Conservation (phyloP, 2,329 filamentous ascomycete species). For the Elsinoe perseae region DNA sequence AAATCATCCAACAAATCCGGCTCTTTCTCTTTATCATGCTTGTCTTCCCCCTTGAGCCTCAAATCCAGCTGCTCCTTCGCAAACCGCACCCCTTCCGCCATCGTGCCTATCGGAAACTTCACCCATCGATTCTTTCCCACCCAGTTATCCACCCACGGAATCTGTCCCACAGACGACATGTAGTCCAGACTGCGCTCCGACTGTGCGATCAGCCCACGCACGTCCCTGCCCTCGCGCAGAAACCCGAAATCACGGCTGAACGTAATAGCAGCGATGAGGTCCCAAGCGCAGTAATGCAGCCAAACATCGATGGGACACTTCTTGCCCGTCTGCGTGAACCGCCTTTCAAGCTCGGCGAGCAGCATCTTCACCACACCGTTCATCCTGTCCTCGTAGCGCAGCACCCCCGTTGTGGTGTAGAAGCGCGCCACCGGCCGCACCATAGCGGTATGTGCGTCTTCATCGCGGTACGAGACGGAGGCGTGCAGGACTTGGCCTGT, state of each 20-base stretch:
- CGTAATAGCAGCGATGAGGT: constrained; percentile 56
- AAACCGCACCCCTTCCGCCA: constrained; percentile 4
- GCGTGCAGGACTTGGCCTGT: background rate
- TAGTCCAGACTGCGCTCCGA: constrained; percentile 20
- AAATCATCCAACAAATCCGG: constrained; percentile 13
- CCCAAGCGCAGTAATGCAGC: constrained; percentile 75
- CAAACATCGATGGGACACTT: constrained; percentile 59
- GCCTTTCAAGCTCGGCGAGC: constrained; percentile 12
- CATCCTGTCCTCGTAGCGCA: constrained; percentile 4
- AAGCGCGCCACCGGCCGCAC: background rate
- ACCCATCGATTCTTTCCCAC: constrained; percentile 2
- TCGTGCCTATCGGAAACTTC: constrained; percentile 1
- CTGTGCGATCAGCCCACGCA: constrained; percentile 20
- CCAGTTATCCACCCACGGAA: constrained; percentile 25
- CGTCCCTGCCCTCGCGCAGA: constrained; percentile 18
- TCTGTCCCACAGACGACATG: constrained; percentile 22
- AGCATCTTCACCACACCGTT: constrained; percentile 41
- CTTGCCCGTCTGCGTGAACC: constrained; percentile 32
- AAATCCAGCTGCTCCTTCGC: background rate
- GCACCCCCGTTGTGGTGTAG: constrained; percentile 8
- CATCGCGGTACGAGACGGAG: background rate
- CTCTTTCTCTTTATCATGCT: constrained; percentile 3
- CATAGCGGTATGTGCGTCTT: background rate
- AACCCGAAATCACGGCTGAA: constrained; percentile 24
- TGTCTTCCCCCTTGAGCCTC: background rate